phyloP scores from a whole-genome alignment of 1,139 yeast genomes.

The Debaryomycetaceae sp. region DNA sequence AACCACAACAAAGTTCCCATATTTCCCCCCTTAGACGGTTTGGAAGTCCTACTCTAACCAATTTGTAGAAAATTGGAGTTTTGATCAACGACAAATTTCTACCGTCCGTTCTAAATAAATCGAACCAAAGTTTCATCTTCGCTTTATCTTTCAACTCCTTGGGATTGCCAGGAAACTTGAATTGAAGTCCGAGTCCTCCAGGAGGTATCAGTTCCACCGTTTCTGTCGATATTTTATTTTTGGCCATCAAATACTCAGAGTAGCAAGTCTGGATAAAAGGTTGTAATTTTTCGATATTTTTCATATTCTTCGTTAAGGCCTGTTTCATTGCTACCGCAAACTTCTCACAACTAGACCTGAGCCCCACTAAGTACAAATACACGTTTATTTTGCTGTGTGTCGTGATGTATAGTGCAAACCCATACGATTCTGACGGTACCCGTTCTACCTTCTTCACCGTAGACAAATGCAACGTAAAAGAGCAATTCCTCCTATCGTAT shows the following conservation, averaged over 20 bases:
- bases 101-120: conserved; percentile 79
- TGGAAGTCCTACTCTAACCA: conserved; percentile 88
- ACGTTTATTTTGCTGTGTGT: conserved; percentile 67
- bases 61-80: conserved; percentile 75
- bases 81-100: conserved; percentile 73
- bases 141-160: conserved; percentile 74
- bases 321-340: conserved; percentile 70
- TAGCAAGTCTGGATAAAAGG: conserved; percentile 72
- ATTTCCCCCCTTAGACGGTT: conserved; percentile 90
- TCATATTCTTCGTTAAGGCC: conserved; percentile 60
- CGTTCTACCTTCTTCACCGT: conserved; percentile 85
- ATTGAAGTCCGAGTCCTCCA: conserved; percentile 81
- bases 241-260: conserved; percentile 76
- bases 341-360: conserved; percentile 73
- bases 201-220: conserved; percentile 56
- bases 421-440: conserved; percentile 68
- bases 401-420: conserved; percentile 73
- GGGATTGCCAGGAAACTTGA: conserved; percentile 89
- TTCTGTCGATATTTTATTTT: conserved; percentile 50
- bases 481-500: conserved; percentile 65
- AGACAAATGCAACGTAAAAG: conserved; percentile 69
- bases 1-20: conserved; percentile 92
- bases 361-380: conserved; percentile 72
- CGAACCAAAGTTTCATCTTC: conserved; percentile 92
- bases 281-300: conserved; percentile 57